Conservation (phyloP, 352 stramenopile species). For the Globisporangium radiosum region DNA sequence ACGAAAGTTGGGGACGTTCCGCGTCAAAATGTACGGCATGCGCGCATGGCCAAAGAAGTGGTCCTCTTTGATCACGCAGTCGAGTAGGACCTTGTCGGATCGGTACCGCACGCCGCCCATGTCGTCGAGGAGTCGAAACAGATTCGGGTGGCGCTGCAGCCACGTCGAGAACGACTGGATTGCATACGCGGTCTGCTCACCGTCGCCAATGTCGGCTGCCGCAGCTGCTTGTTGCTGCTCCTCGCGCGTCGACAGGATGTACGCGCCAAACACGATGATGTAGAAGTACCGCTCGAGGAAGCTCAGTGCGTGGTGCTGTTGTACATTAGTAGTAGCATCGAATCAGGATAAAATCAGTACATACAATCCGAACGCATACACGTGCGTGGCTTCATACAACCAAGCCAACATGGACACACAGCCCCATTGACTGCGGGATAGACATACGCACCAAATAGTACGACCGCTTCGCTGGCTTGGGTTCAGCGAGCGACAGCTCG, state of each 20-base stretch:
- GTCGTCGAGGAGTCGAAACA: constrained; percentile 74
- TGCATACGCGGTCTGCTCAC: constrained; percentile 14
- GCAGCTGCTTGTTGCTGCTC: not conserved
- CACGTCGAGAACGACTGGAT: constrained; percentile 73
- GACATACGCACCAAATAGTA: constrained; percentile 53
- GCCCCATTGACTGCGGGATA: too few species aligned
- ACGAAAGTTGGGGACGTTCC: constrained; percentile 83
- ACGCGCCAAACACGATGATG: constrained; percentile 82
- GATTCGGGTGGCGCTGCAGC: constrained; percentile 60
- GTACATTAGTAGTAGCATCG: not conserved
- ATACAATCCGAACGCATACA: not conserved
- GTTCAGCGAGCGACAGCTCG: constrained; percentile 61
- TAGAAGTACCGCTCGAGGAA: constrained; percentile 88
- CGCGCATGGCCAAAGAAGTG: constrained; percentile 81
- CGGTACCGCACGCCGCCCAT: constrained; percentile 76
- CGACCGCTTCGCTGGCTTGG: constrained; percentile 71
- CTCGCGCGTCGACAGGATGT: constrained; percentile 40
- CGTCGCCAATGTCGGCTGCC: constrained; percentile 3
- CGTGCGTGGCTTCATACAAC: too few species aligned
- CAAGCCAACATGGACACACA: too few species aligned
- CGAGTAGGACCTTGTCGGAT: constrained; percentile 72
- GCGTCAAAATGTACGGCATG: constrained; percentile 56
- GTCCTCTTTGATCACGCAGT: constrained; percentile 85
- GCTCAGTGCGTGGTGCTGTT: constrained; percentile 74
- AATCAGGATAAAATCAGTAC: not conserved